Conservation (phyloP, 1,284 basidiomycete genomes). For the Heterobasidion parviporum region DNA sequence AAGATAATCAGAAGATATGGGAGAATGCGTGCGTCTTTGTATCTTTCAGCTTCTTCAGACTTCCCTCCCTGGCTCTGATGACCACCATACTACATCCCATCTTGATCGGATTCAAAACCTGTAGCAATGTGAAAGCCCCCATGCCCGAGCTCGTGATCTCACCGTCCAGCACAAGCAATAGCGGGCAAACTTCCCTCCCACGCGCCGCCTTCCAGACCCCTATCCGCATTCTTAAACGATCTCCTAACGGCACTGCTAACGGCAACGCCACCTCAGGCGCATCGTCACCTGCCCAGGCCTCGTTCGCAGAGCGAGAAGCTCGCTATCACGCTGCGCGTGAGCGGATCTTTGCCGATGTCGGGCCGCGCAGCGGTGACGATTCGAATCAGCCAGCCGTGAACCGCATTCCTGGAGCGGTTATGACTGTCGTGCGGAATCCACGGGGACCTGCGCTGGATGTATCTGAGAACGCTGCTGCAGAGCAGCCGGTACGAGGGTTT, state of each 20-base stretch:
- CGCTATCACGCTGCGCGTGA: slow-evolving; percentile 30
- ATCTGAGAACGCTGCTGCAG: background rate
- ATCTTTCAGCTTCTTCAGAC: background rate
- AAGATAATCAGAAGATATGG: slow-evolving; percentile 31
- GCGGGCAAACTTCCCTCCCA: slow-evolving; percentile 18
- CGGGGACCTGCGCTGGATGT: slow-evolving; percentile 4
- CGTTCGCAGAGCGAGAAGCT: slow-evolving; percentile 27
- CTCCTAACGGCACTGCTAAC: slow-evolving; percentile 5
- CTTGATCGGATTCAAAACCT: too few relatives aligned
- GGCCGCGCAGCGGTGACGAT: background rate
- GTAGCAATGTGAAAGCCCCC: slow-evolving; percentile 33
- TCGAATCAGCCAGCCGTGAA: background rate
- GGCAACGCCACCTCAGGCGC: slow-evolving; percentile 6
- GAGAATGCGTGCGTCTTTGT: slow-evolving; percentile 33
- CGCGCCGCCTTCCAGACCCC: slow-evolving; percentile 26
- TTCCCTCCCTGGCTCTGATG: background rate
- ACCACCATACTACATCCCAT: too few relatives aligned
- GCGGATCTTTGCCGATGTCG: slow-evolving; percentile 23
- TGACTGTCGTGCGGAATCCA: slow-evolving; percentile 9
- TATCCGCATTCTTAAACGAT: slow-evolving; percentile 29
- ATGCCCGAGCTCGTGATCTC: slow-evolving; percentile 39
- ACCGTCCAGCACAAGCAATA: slow-evolving; percentile 17
- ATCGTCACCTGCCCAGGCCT: slow-evolving; percentile 6
- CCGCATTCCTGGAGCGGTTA: background rate
- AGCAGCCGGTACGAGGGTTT: too few relatives aligned